Conservation (phyloP, 306 rosid genomes). For the Purshia tridentata region DNA sequence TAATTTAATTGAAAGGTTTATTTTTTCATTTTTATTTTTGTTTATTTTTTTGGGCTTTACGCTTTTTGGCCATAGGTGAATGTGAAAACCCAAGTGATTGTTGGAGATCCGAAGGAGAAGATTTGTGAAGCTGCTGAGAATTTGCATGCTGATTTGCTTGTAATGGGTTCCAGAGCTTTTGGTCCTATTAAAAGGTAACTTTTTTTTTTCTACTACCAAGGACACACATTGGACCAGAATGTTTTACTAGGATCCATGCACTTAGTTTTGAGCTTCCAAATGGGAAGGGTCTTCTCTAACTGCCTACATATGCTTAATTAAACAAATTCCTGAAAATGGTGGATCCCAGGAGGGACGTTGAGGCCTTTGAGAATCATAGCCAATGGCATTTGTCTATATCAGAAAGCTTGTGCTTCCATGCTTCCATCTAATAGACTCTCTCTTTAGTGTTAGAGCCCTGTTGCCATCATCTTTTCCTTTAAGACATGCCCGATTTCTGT, state of each 20-base stretch:
- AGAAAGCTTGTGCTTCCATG: neutral
- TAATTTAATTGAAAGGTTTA: neutral
- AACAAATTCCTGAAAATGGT: neutral
- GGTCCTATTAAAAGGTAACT: constrained; percentile 80
- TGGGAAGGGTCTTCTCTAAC: neutral
- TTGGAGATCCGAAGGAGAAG: constrained; percentile 94
- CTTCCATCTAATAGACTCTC: neutral
- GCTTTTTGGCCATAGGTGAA: constrained; percentile 26
- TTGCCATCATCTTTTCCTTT: neutral
- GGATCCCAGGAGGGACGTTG: neutral
- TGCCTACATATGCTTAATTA: neutral
- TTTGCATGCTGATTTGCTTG: constrained; percentile 78
- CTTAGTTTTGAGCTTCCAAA: neutral
- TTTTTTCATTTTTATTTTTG: neutral
- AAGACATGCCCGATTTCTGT: no score
- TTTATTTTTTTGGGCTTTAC: neutral
- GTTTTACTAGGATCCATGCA: neutral
- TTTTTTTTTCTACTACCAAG: neutral
- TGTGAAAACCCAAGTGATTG: constrained; percentile 61
- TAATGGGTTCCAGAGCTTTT: constrained; percentile 77
- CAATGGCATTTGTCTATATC: neutral
- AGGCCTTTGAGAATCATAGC: neutral
- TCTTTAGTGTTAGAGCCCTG: neutral
- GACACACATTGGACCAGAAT: neutral
- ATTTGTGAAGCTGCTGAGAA: constrained; percentile 70